Evolutionary conservation across 129 eudicot species (phyloP).

Genomic region (Calendula officinalis): DNA sequence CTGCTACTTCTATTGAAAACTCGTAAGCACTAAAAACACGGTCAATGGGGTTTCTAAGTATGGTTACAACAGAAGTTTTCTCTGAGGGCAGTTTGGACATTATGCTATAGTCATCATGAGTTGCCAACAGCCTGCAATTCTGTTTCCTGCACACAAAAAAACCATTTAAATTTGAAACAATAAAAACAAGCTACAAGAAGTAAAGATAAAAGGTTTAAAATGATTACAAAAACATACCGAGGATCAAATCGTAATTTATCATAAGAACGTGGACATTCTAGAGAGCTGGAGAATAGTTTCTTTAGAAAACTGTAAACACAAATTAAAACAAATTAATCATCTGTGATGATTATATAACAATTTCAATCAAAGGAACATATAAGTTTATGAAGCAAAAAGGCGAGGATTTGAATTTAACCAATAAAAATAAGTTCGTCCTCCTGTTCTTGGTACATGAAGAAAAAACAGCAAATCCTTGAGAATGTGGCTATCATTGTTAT

Average conservation of each 20-base stretch:
- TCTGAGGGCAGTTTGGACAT: constrained; percentile 75
- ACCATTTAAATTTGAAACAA: neutral
- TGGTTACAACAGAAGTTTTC: constrained; percentile 80
- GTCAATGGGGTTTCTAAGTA: constrained; percentile 86
- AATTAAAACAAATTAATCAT: neutral
- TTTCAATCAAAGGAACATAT: constrained; percentile 3
- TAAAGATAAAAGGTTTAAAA: neutral
- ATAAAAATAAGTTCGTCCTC: constrained; percentile 82
- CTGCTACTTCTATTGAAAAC: constrained; percentile 92
- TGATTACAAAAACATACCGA: constrained; percentile 43
- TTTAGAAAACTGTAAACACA: constrained; percentile 61
- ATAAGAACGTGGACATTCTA: constrained; percentile 93
- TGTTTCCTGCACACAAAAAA: constrained; percentile 58
- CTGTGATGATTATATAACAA: neutral
- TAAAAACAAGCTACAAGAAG: neutral
- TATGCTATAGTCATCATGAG: constrained; percentile 97
- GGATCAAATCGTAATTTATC: constrained; percentile 84
- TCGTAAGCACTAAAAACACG: constrained; percentile 95
- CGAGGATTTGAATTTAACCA: too few species aligned
- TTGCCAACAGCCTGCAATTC: constrained; percentile 67
- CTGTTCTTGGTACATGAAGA: constrained; percentile 91
- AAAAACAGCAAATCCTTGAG: constrained; percentile 69
- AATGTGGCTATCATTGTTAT: constrained; percentile 51
- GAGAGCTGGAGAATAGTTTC: constrained; percentile 63
- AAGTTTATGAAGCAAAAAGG: neutral